Conservation (phyloP, 768 basidiomycete genomes). For the Wakefieldia striispora region DNA sequence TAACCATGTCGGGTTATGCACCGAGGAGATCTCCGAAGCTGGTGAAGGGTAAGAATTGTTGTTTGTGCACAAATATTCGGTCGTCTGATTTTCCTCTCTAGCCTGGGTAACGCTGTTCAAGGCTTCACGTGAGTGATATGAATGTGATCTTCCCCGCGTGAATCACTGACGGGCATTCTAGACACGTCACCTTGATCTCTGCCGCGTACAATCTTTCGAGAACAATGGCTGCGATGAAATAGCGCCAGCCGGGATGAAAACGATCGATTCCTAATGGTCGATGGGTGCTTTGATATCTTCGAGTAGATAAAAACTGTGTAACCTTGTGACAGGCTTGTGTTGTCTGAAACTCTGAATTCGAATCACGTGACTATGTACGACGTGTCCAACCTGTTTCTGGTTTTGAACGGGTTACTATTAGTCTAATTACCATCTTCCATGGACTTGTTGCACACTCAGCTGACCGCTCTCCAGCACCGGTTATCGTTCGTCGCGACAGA, state of each 20-base stretch:
- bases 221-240: constrained; percentile 37
- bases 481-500: constrained; percentile 73
- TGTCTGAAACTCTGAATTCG: too few relatives aligned
- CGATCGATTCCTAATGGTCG: too few relatives aligned
- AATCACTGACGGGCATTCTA: constrained; percentile 22
- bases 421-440: constrained; percentile 29
- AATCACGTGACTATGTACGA: constrained; percentile 13
- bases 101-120: constrained; percentile 85
- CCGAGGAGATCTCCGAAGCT: constrained; percentile 81
- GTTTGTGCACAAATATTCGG: background rate
- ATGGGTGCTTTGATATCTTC: too few relatives aligned
- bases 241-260: background rate
- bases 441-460: constrained; percentile 61
- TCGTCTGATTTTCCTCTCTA: constrained; percentile 27
- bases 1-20: constrained; percentile 86
- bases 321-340: too few relatives aligned
- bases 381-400: constrained; percentile 4
- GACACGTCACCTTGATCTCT: constrained; percentile 82
- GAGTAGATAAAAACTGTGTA: too few relatives aligned
- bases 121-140: constrained; percentile 72
- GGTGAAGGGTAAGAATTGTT: constrained; percentile 70
- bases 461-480: constrained; percentile 54
- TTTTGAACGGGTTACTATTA: too few relatives aligned
- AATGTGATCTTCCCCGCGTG: background rate
- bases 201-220: constrained; percentile 82